Evolutionary conservation across 2,329 filamentous ascomycete species (phyloP).

Genomic region (Leptographium wingfieldii): DNA sequence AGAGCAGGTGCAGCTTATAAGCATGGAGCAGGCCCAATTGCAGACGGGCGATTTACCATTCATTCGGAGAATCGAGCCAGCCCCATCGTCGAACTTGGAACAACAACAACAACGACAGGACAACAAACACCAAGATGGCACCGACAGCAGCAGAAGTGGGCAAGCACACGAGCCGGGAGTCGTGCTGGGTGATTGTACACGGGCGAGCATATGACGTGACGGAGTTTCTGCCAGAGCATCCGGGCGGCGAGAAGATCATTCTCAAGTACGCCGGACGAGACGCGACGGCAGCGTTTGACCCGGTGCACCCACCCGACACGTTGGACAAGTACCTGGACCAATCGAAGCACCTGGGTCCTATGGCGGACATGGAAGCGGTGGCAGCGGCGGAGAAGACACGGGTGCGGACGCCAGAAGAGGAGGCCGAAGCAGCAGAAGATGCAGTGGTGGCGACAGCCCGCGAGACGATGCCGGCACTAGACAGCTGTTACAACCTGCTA

Average conservation of each 20-base stretch:
- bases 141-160: conserved; percentile 21
- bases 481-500: conserved; percentile 85
- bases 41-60: too few species aligned
- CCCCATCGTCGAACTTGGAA: too few species aligned
- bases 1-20: background rate
- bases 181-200: conserved; percentile 25
- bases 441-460: conserved; percentile 57
- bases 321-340: conserved; percentile 72
- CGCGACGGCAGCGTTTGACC: conserved; percentile 83
- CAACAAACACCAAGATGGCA: conserved; percentile 7
- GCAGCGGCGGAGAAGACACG: conserved; percentile 41
- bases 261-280: conserved; percentile 95
- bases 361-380: conserved; percentile 73
- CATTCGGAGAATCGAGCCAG: background rate
- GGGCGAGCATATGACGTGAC: conserved; percentile 22
- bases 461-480: conserved; percentile 61
- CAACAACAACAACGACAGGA: too few species aligned
- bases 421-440: conserved; percentile 52
- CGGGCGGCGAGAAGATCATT: conserved; percentile 83
- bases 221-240: conserved; percentile 52
- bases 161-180: conserved; percentile 20
- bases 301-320: conserved; percentile 79
- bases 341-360: conserved; percentile 77
- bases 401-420: conserved; percentile 28
- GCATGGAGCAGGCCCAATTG: too few species aligned